Conservation (phyloP, 2,329 filamentous ascomycete genomes). For the Ilyonectria robusta region DNA sequence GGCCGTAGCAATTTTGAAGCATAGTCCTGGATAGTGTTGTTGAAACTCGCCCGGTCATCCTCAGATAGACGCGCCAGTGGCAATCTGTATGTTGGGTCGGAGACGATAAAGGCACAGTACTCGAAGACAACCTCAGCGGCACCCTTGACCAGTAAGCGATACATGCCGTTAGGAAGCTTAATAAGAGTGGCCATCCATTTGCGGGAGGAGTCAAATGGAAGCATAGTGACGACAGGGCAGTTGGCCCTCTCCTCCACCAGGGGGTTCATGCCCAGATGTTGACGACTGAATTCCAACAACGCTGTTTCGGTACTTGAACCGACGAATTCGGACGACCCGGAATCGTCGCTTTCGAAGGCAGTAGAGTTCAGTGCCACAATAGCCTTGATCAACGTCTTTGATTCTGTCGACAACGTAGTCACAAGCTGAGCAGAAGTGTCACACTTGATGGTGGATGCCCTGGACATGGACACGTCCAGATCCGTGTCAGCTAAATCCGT, state of each 20-base stretch:
- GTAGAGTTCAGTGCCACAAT: slow-evolving; percentile 65
- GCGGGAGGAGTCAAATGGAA: slow-evolving; percentile 68
- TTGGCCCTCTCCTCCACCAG: slow-evolving; percentile 63
- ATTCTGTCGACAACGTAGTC: slow-evolving; percentile 51
- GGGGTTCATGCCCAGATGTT: slow-evolving; percentile 63
- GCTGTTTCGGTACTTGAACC: slow-evolving; percentile 71
- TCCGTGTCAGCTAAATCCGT: slow-evolving; percentile 44
- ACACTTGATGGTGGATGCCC: slow-evolving; percentile 40
- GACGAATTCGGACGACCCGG: slow-evolving; percentile 58
- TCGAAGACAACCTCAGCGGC: slow-evolving; percentile 69
- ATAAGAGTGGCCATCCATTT: slow-evolving; percentile 72
- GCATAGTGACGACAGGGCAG: slow-evolving; percentile 61
- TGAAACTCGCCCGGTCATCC: slow-evolving; percentile 50
- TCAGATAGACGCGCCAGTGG: slow-evolving; percentile 49
- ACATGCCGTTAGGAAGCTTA: slow-evolving; percentile 60
- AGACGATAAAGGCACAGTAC: slow-evolving; percentile 58
- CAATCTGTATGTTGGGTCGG: slow-evolving; percentile 59
- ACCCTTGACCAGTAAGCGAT: slow-evolving; percentile 69
- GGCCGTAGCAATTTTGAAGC: slow-evolving; percentile 80
- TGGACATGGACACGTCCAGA: slow-evolving; percentile 39
- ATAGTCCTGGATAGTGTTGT: slow-evolving; percentile 62
- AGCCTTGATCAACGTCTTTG: slow-evolving; percentile 56
- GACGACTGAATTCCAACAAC: slow-evolving; percentile 64
- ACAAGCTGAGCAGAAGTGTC: slow-evolving; percentile 49
- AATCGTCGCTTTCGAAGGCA: slow-evolving; percentile 64